These are phyloP conservation scores for Chalaropsis thielavioides DNA, from an alignment of 2,329 filamentous ascomycete species.

Conservation along the genomic window DNA sequence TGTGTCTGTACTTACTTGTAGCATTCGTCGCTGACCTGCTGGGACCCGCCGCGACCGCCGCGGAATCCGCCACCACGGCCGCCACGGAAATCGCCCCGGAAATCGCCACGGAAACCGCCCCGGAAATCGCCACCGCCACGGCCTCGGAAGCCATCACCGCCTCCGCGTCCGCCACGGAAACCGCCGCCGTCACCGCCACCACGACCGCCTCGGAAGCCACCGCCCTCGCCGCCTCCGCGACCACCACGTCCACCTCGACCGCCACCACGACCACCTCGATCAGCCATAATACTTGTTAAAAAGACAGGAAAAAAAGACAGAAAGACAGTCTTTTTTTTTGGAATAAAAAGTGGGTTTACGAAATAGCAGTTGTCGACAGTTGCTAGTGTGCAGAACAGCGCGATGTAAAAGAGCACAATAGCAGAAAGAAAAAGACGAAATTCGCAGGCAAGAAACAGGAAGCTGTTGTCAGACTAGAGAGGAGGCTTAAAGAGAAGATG, in stretches of 20 bases:
- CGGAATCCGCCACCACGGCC: conserved; percentile 19
- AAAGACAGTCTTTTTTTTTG: background rate
- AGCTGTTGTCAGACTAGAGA: background rate
- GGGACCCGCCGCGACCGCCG: conserved; percentile 19
- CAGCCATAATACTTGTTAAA: conserved; percentile 9
- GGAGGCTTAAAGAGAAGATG: background rate
- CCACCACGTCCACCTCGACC: conserved; percentile 16
- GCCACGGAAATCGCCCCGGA: conserved; percentile 20
- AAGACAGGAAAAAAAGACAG: background rate
- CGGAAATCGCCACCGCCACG: conserved; percentile 20
- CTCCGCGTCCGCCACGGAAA: conserved; percentile 15
- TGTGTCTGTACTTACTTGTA: conserved; percentile 16
- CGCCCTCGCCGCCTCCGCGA: conserved; percentile 21
- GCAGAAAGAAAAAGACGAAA: background rate
- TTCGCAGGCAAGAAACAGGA: background rate
- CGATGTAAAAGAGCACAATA: too few relatives aligned
- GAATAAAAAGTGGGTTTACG: background rate
- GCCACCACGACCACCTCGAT: conserved; percentile 14
- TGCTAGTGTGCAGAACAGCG: background rate
- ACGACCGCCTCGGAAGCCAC: conserved; percentile 17
- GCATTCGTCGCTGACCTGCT: conserved; percentile 20
- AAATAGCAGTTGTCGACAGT: background rate
- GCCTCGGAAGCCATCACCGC: conserved; percentile 20
- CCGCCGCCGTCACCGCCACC: conserved; percentile 18
- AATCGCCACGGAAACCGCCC: conserved; percentile 21